A percentile compares a stretch with the other conserved stretches of the same genome.
Evolutionary conservation across 352 stramenopile genomes (phyloP).

Genomic region (Globisporangium canariense): DNA sequence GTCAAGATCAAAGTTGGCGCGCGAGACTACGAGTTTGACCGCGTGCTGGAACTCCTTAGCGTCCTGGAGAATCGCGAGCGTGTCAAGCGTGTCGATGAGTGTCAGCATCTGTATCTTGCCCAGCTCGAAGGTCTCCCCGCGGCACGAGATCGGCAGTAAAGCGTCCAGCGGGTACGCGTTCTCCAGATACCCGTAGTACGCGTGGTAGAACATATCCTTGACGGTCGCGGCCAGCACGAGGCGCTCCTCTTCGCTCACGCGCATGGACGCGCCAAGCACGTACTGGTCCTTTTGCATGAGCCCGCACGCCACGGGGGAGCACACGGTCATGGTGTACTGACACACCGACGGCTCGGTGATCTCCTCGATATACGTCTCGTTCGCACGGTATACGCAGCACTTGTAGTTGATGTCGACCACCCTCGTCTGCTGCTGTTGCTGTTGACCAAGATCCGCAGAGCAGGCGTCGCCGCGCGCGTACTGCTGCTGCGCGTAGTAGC

Average conservation of each 20-base stretch:
- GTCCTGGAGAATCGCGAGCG: constrained; percentile 83
- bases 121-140: constrained; percentile 69
- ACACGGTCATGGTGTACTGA: constrained; percentile 64
- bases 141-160: constrained; percentile 67
- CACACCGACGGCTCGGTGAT: constrained; percentile 53
- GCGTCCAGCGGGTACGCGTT: constrained; percentile 84
- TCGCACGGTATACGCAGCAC: constrained; percentile 74
- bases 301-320: constrained; percentile 67
- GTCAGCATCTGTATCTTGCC: constrained; percentile 84
- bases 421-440: constrained; percentile 14
- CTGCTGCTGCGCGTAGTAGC: constrained; percentile 54
- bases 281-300: constrained; percentile 73
- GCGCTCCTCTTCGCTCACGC: constrained; percentile 56
- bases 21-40: constrained; percentile 54
- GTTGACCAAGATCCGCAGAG: constrained; percentile 1
- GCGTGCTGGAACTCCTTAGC: constrained; percentile 68
- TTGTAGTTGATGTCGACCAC: constrained; percentile 52
- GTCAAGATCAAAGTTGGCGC: constrained; percentile 79
- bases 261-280: constrained; percentile 42
- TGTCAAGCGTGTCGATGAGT: constrained; percentile 91
- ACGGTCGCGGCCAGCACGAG: constrained; percentile 55
- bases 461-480: constrained; percentile 49
- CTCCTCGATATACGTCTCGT: constrained; percentile 79
- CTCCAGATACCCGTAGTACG: constrained; percentile 80
- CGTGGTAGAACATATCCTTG: constrained; percentile 90